These are phyloP conservation scores for Epichloe sp. DNA, from an alignment of 2,329 filamentous ascomycete genomes.

Conservation along the genomic window DNA sequence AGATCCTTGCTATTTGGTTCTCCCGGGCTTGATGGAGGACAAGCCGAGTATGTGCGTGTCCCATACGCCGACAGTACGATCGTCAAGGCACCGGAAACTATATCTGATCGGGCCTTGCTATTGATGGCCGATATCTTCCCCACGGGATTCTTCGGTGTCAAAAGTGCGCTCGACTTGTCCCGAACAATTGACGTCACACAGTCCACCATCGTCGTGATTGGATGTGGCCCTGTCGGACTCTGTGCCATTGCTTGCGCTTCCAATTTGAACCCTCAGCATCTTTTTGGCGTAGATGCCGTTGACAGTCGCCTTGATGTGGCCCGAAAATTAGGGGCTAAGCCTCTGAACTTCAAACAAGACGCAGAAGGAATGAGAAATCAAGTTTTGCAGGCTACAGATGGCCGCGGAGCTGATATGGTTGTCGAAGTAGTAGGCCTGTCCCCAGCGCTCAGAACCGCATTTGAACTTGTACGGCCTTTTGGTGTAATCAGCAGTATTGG, in stretches of 20 bases:
- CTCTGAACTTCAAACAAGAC: constrained; percentile 62
- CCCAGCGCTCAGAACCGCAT: constrained; percentile 55
- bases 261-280: constrained; percentile 60
- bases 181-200: constrained; percentile 20
- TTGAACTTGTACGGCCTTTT: constrained; percentile 58
- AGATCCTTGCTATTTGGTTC: constrained; percentile 60
- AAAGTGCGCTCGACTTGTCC: constrained; percentile 59
- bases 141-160: constrained; percentile 70
- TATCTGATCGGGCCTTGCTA: constrained; percentile 62
- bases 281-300: constrained; percentile 71
- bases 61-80: constrained; percentile 70
- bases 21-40: constrained; percentile 56
- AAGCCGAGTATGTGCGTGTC: constrained; percentile 72
- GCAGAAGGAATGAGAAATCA: constrained; percentile 48
- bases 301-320: constrained; percentile 63
- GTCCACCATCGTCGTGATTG: constrained; percentile 64
- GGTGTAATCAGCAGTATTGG: constrained; percentile 64
- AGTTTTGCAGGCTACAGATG: constrained; percentile 62
- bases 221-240: constrained; percentile 75
- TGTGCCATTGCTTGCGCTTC: constrained; percentile 69
- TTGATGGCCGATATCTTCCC: constrained; percentile 93
- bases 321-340: constrained; percentile 61
- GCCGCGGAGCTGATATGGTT: constrained; percentile 73
- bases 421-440: constrained; percentile 66
- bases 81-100: constrained; percentile 53